Evolutionary conservation across 2,329 filamentous ascomycete species (phyloP).

Genomic region (Thielaviopsis ethacetica): DNA sequence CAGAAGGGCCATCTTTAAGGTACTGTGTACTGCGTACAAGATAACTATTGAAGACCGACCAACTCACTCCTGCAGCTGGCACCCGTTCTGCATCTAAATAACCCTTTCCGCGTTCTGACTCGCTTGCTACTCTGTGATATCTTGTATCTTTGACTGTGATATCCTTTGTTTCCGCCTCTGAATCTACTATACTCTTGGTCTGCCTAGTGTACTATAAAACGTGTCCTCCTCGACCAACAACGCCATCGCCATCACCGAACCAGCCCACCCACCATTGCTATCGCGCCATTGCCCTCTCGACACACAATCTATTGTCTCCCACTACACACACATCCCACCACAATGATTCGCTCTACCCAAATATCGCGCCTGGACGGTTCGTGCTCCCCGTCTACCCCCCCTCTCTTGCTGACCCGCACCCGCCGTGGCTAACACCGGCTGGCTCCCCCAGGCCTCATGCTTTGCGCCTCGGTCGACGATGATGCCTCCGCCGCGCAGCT

Average conservation of each 20-base stretch:
- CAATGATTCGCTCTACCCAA: slow-evolving; percentile 82
- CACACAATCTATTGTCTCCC: not conserved
- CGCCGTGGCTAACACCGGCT: not conserved
- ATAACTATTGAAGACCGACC: no score
- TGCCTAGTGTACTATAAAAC: not conserved
- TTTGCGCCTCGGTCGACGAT: slow-evolving; percentile 90
- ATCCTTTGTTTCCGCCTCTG: not conserved
- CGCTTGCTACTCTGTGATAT: not conserved
- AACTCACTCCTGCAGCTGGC: not conserved
- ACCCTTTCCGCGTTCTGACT: not conserved
- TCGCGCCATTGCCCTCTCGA: not conserved
- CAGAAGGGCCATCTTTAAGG: not conserved
- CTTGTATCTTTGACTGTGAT: not conserved
- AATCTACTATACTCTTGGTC: not conserved
- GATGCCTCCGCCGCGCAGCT: slow-evolving; percentile 65
- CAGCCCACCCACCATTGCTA: not conserved
- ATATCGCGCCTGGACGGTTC: slow-evolving; percentile 84
- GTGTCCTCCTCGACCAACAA: not conserved
- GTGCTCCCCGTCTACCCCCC: slow-evolving; percentile 11
- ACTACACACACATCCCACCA: slow-evolving; percentile 11
- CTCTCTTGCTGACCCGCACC: no score
- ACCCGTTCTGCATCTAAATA: not conserved
- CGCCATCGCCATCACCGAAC: not conserved
- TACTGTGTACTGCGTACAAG: no score
- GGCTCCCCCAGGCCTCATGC: slow-evolving; percentile 57